Base-by-base conservation (phyloP, 331 rosid species). In the Pyracantha coccinea region DNA sequence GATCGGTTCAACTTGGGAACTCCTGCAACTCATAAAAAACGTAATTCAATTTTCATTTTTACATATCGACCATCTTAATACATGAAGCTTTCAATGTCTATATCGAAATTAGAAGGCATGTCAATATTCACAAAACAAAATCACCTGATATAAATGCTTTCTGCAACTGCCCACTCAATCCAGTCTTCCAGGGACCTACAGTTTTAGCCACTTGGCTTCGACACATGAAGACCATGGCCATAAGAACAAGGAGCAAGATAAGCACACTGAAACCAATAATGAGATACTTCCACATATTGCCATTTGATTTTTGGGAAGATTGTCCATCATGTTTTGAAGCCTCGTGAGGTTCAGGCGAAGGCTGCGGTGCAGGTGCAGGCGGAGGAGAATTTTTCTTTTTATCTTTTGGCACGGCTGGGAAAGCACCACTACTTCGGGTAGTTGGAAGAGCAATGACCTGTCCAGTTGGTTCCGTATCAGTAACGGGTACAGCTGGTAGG, bases 111-210 rank as follows among this genome's bases (percentile, higher is more conserved):
- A 64, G 12, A 31, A 69, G 45, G 62, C 62, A 38, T 24, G 62
- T 55, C 28, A 28, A 27, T 28, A 25, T 41, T 71, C 57, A 64
- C 9, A 55, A 13, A 8, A 69, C 32, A 75, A 67, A 57, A 68
- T 66, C 80, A 95, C 99, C 99, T 79, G 99, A 89, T 79, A 92
- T 73, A 79, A 95, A 95, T 71, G 99, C 99, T 70, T 86, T 95
- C 82, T 85, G 99, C 84, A 95, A 80, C 74, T 95, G 99, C 60
- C 99, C 99, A 68, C 97, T 95, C 71, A 95, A 73, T 75, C 99
- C 99, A 63, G 97, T 85, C 80, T 85, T 92, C 97, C 97, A 95
- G n/a, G 99, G 99, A 35, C 82, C 73, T 77, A 94, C 89, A 61
- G 87, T 87, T 45, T 82, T 86, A 57, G 77, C 97, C 60, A 90